Conservation (phyloP, 305 asterid species). For the Solanum hybrid region DNA sequence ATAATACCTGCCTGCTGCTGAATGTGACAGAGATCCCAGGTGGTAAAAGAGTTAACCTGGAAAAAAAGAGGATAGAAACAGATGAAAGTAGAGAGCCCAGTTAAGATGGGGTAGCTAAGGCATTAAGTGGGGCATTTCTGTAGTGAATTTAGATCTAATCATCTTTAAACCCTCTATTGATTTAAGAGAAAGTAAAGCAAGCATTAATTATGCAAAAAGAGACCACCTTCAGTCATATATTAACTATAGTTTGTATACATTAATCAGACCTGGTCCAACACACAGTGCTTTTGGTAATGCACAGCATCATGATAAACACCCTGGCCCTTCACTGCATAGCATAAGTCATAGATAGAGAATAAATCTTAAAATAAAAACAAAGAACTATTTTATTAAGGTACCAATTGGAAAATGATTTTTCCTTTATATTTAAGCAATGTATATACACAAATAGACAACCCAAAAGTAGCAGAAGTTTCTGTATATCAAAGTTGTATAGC, state of each 20-base stretch:
- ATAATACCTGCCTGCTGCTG: neutral
- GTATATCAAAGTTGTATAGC: constrained; percentile 12
- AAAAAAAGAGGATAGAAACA: neutral
- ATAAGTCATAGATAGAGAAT: constrained; percentile 33
- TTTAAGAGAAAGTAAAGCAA: constrained; percentile 48
- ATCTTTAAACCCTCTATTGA: constrained; percentile 19
- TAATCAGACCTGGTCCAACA: constrained; percentile 6
- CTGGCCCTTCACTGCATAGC: constrained; percentile 28
- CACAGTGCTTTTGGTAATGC: constrained; percentile 32
- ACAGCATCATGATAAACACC: constrained; percentile 52
- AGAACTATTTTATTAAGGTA: constrained; percentile 11
- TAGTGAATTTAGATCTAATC: neutral
- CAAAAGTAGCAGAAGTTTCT: constrained; percentile 10
- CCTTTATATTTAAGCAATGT: constrained; percentile 19
- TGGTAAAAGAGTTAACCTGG: neutral
- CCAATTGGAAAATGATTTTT: constrained; percentile 13
- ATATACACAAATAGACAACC: constrained; percentile 13
- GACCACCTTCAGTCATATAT: constrained; percentile 10
- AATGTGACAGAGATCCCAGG: neutral
- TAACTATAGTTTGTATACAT: neutral
- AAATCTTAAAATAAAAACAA: constrained; percentile 15
- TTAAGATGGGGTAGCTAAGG: constrained; percentile 5
- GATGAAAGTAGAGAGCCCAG: neutral
- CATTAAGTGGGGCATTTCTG: constrained; percentile 7
- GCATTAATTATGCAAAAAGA: constrained; percentile 22